These are phyloP conservation scores for Cordyceps cateniannulata DNA, from an alignment of 2,329 filamentous ascomycete genomes.

Conservation along the genomic window DNA sequence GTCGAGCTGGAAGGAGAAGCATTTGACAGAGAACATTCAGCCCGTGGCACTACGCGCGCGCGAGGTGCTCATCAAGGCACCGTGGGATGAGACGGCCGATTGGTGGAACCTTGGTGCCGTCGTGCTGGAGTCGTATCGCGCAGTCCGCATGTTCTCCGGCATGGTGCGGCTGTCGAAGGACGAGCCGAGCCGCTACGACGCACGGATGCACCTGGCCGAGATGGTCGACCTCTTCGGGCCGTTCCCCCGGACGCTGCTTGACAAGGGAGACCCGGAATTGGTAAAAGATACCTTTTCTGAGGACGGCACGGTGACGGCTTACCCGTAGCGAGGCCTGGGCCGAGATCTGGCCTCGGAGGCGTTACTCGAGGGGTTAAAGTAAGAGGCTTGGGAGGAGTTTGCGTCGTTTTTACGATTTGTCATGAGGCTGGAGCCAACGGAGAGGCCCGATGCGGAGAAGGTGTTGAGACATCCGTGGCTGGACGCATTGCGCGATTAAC, in stretches of 20 bases:
- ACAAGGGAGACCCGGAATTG: slow-evolving; percentile 12
- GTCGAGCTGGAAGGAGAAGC: slow-evolving; percentile 17
- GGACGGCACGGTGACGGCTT: slow-evolving; percentile 5
- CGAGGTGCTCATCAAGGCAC: slow-evolving; percentile 19
- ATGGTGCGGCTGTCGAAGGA: not conserved
- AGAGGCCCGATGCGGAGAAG: slow-evolving; percentile 9
- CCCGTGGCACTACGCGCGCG: slow-evolving; percentile 19
- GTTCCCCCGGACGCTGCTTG: slow-evolving; percentile 14
- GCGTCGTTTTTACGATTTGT: slow-evolving; percentile 13
- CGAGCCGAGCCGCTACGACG: slow-evolving; percentile 11
- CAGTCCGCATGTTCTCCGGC: slow-evolving; percentile 16
- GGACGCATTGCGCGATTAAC: slow-evolving; percentile 1
- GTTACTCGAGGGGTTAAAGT: slow-evolving; percentile 11
- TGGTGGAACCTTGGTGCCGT: slow-evolving; percentile 20
- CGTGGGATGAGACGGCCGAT: slow-evolving; percentile 17
- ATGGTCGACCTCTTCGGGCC: slow-evolving; percentile 17
- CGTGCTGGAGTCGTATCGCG: slow-evolving; percentile 15
- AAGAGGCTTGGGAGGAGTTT: slow-evolving; percentile 14
- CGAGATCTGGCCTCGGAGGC: slow-evolving; percentile 10
- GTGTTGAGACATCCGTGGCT: slow-evolving; percentile 16
- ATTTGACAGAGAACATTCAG: slow-evolving; percentile 19
- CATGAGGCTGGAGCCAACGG: slow-evolving; percentile 16
- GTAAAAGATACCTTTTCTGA: slow-evolving; percentile 10
- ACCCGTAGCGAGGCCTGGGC: not conserved
- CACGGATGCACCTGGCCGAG: slow-evolving; percentile 15